These are phyloP conservation scores for Suhomyces emberorum DNA, from an alignment of 805 yeast species.

Conservation along the genomic window DNA sequence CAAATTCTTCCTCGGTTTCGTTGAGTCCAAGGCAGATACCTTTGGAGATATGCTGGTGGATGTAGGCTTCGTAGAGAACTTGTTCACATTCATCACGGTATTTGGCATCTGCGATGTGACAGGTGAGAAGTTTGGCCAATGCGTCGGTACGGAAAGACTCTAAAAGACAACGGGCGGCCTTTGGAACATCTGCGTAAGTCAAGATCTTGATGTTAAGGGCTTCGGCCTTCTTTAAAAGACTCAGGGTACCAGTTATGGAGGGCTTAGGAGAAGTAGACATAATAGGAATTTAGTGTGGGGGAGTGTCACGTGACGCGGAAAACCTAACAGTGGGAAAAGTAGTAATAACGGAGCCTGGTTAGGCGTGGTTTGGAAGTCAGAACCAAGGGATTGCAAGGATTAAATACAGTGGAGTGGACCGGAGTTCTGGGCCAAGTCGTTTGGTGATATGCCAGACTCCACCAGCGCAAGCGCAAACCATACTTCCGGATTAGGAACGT, in stretches of 20 bases:
- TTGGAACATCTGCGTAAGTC: constrained; percentile 19
- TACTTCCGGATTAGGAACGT: too few species aligned
- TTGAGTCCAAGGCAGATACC: constrained; percentile 51
- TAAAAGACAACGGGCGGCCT: constrained; percentile 38
- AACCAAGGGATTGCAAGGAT: too few species aligned
- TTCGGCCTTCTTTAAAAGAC: constrained; percentile 1
- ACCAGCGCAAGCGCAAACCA: too few species aligned
- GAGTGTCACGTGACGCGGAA: background rate
- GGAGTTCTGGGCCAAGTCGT: too few species aligned
- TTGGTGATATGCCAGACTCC: too few species aligned
- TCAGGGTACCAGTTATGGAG: background rate
- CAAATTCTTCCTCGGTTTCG: constrained; percentile 42
- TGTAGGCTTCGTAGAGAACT: constrained; percentile 48
- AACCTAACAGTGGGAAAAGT: too few species aligned
- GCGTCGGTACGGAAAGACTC: constrained; percentile 35
- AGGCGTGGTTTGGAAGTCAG: too few species aligned
- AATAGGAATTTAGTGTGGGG: too few species aligned
- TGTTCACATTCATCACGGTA: constrained; percentile 27
- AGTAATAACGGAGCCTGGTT: too few species aligned
- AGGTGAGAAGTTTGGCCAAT: constrained; percentile 29
- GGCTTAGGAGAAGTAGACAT: constrained; percentile 4
- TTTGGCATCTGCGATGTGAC: constrained; percentile 20
- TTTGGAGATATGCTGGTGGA: constrained; percentile 46
- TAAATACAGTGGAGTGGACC: too few species aligned
- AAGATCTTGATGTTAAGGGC: constrained; percentile 8